A percentile compares a stretch with the other conserved stretches of the same genome.
Evolutionary conservation across 2,329 filamentous ascomycete genomes (phyloP).

Genomic region (Neonectria faginata): DNA sequence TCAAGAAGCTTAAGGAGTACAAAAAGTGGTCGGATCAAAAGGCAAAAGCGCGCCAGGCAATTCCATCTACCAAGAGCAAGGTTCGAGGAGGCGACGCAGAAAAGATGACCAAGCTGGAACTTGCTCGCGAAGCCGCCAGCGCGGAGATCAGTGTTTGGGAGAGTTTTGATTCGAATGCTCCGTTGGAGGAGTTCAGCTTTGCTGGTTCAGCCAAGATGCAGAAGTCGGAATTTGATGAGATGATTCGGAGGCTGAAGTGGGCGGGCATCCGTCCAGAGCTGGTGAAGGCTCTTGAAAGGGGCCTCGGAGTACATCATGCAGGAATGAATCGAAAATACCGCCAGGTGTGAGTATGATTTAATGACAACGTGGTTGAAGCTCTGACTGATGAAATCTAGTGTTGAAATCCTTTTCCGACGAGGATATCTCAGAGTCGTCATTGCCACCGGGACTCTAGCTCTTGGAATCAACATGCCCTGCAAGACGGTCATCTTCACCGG

Average conservation of each 20-base stretch:
- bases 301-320: slow-evolving; percentile 81
- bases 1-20: slow-evolving; percentile 67
- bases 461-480: slow-evolving; percentile 88
- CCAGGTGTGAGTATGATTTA: slow-evolving; percentile 63
- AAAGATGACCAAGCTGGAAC: slow-evolving; percentile 65
- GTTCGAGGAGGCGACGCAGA: slow-evolving; percentile 55
- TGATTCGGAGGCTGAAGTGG: slow-evolving; percentile 55
- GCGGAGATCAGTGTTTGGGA: slow-evolving; percentile 68
- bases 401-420: slow-evolving; percentile 80
- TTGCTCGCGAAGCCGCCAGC: slow-evolving; percentile 66
- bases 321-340: slow-evolving; percentile 84
- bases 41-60: slow-evolving; percentile 45
- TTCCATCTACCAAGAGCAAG: slow-evolving; percentile 47
- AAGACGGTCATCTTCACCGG: slow-evolving; percentile 83
- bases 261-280: slow-evolving; percentile 63
- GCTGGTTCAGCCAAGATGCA: slow-evolving; percentile 71
- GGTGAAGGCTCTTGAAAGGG: slow-evolving; percentile 71
- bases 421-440: slow-evolving; percentile 78
- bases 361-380: neutral
- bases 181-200: slow-evolving; percentile 73
- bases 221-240: slow-evolving; percentile 67
- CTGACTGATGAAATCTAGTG: slow-evolving; percentile 51
- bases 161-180: slow-evolving; percentile 75
- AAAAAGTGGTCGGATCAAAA: slow-evolving; percentile 67
- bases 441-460: slow-evolving; percentile 79